phyloP scores from a whole-genome alignment of 805 yeast genomes.

The Limtongozyma cylindracea region DNA sequence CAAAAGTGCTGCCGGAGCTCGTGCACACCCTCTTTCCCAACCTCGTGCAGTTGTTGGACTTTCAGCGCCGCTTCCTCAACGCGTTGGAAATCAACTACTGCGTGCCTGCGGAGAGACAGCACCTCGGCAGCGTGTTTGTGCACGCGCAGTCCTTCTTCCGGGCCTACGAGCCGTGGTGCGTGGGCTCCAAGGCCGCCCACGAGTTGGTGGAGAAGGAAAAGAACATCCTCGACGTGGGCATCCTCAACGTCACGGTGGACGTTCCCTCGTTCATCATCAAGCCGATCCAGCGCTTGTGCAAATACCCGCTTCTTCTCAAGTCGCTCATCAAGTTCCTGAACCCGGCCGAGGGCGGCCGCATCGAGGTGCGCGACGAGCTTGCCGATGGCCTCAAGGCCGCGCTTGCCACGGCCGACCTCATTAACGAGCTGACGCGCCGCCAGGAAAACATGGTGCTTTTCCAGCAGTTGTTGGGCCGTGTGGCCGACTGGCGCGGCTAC shows the following conservation, averaged over 20 bases:
- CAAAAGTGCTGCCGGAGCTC: slow-evolving; percentile 52
- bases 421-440: slow-evolving; percentile 83
- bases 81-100: slow-evolving; percentile 76
- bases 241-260: slow-evolving; percentile 72
- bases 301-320: slow-evolving; percentile 65
- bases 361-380: slow-evolving; percentile 6
- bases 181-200: slow-evolving; percentile 71
- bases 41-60: slow-evolving; percentile 60
- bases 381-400: slow-evolving; percentile 46
- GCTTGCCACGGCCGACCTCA: slow-evolving; percentile 45
- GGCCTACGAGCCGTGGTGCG: slow-evolving; percentile 84
- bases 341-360: slow-evolving; percentile 3
- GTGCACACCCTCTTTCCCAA: slow-evolving; percentile 71
- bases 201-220: slow-evolving; percentile 52
- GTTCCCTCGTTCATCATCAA: slow-evolving; percentile 73
- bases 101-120: slow-evolving; percentile 48
- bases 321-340: slow-evolving; percentile 50
- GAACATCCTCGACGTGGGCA: slow-evolving; percentile 46
- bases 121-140: slow-evolving; percentile 73
- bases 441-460: slow-evolving; percentile 63
- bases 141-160: slow-evolving; percentile 61
- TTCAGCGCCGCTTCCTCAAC: slow-evolving; percentile 70
- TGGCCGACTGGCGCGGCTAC: slow-evolving; percentile 84
- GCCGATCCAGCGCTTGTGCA: slow-evolving; percentile 92
- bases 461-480: slow-evolving; percentile 44